phyloP scores from a whole-genome alignment of 1,284 basidiomycete genomes.

The Marasmius sp. region DNA sequence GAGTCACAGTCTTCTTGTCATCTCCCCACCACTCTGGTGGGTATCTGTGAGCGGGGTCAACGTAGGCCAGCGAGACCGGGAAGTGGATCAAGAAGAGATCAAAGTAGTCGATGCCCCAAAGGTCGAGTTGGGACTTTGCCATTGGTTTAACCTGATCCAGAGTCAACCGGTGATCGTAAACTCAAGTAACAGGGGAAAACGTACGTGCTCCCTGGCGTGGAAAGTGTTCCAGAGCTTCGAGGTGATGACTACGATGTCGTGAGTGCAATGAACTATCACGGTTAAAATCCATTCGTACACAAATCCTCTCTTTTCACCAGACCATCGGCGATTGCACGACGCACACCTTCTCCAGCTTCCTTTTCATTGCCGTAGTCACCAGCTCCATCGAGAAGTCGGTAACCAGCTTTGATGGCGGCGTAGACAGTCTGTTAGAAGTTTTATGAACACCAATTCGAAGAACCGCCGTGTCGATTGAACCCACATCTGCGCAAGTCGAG shows the following conservation, averaged over 20 bases:
- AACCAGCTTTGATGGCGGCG: conserved; percentile 71
- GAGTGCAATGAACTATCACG: background rate
- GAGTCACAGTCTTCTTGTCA: conserved; percentile 55
- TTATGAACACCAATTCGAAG: background rate
- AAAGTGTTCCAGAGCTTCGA: conserved; percentile 86
- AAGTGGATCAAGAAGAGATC: conserved; percentile 80
- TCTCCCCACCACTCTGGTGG: conserved; percentile 78
- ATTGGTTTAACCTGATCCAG: conserved; percentile 46
- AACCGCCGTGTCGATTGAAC: conserved; percentile 19
- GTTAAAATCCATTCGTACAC: conserved; percentile 49
- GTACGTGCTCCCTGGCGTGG: conserved; percentile 69
- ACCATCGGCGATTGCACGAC: conserved; percentile 73
- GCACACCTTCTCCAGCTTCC: conserved; percentile 77
- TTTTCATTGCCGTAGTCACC: conserved; percentile 86
- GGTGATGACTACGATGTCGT: conserved; percentile 53
- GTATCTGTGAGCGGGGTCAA: conserved; percentile 73
- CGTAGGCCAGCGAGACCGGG: conserved; percentile 75
- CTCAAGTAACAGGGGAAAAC: conserved; percentile 15
- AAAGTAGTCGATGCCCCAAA: conserved; percentile 82
- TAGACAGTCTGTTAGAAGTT: conserved; percentile 53
- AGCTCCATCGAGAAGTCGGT: conserved; percentile 83
- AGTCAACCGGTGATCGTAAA: background rate
- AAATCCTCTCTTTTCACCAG: conserved; percentile 76
- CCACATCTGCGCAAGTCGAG: conserved; percentile 57
- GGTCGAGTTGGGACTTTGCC: conserved; percentile 61